phyloP scores from a whole-genome alignment of 805 yeast genomes.

The Candida lessepsii region DNA sequence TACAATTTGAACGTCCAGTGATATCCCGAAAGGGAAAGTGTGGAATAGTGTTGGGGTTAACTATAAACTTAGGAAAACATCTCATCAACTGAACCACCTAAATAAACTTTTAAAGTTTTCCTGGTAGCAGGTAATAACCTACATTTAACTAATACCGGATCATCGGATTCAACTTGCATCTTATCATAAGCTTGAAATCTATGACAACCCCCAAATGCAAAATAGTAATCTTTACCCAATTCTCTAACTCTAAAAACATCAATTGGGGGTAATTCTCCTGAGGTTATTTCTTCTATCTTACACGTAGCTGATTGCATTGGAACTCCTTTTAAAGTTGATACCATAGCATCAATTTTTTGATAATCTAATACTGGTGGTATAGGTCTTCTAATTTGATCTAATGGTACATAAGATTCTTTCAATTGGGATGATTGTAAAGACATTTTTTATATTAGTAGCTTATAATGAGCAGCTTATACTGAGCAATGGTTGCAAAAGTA shows the following conservation, averaged over 20 bases:
- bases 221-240: constrained; percentile 59
- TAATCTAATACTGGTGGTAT: constrained; percentile 81
- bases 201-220: constrained; percentile 91
- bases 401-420: constrained; percentile 59
- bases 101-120: constrained; percentile 61
- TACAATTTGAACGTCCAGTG: too few relatives aligned
- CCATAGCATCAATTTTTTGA: constrained; percentile 77
- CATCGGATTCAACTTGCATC: constrained; percentile 34
- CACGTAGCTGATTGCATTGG: constrained; percentile 69
- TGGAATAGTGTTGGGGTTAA: too few relatives aligned
- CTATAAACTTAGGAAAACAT: too few relatives aligned
- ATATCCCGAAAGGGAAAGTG: too few relatives aligned
- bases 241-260: constrained; percentile 73
- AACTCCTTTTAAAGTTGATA: constrained; percentile 58
- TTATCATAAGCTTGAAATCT: constrained; percentile 83
- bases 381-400: constrained; percentile 70
- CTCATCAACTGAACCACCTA: constrained; percentile 65
- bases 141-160: constrained; percentile 55
- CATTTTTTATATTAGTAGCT: constrained; percentile 34
- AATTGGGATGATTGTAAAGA: constrained; percentile 66
- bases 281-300: constrained; percentile 41
- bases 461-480: too few relatives aligned
- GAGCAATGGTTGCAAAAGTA: constrained; percentile 5
- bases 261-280: constrained; percentile 78
- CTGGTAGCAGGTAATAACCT: constrained; percentile 75